Evolutionary conservation across 2,329 filamentous ascomycete genomes (phyloP), one percentile per base, ranked within the genome.

Genomic region (Aspergillus bombycis): DNA sequence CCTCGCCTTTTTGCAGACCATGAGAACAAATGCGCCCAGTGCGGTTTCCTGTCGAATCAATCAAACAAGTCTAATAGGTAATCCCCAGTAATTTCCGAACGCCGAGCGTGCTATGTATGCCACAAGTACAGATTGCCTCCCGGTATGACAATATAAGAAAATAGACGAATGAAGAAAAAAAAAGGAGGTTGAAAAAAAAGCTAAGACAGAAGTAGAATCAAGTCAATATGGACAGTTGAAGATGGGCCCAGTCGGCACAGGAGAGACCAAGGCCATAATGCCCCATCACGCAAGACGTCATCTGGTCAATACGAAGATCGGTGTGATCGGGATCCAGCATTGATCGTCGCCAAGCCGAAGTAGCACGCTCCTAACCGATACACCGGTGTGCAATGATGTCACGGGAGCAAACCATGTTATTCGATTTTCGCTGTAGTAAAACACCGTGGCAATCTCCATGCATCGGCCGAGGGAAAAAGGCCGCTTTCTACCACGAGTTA

Each of bases 11-110:
- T 70, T 71, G 68, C 67, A 70, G 71, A 70, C 71, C 68, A 67
- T 71, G 67, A 75, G 71, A 70, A 71, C 71, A 77, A 71, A 75
- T 75, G 71, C 71, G 70, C 74, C 71, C 68, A 72, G 66, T 71
- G 67, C 68, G 68, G 69, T 67, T 70, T 72, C 69, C 70, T 71
- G 71, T 70, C 69, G 48, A 71, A 71, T 71, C 69, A 72, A 70
- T 71, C 71, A 74, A 73, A 72, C 72, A 70, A 76, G 70, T 75
- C 73, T 75, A 76, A 72, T 72, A 67, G 61, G 46, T 32, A 62
- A 67, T 65, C 59, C 72, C 72, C 67, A 69, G 57, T 59, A 34
- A 59, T 32, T 69, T 71, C 72, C 72, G 70, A 76, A 76, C 74
- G 74, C 74, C 74, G 70, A 69, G 73, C 66, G 73, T 75, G 74